Evolutionary conservation across 2,329 filamentous ascomycete genomes (phyloP).

Genomic region (Beauveria caledonica): DNA sequence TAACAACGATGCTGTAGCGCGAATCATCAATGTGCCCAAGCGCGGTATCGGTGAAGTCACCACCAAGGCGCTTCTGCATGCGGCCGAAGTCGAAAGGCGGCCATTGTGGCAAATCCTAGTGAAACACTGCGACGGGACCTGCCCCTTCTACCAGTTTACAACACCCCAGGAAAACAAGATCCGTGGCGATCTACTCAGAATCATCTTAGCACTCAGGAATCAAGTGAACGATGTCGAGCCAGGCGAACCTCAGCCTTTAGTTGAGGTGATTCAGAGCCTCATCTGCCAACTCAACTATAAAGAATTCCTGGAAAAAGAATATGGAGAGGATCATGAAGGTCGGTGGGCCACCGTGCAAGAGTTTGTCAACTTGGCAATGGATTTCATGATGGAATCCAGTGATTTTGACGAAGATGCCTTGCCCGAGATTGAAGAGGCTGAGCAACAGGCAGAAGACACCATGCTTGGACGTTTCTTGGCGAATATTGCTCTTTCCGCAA

Average conservation of each 20-base stretch:
- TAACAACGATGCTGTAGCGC: constrained; percentile 77
- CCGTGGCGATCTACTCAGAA: constrained; percentile 39
- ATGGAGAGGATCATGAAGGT: constrained; percentile 66
- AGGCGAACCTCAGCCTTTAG: constrained; percentile 27
- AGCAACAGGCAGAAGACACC: constrained; percentile 53
- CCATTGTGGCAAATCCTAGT: constrained; percentile 69
- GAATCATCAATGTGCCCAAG: constrained; percentile 77
- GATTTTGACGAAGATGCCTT: constrained; percentile 45
- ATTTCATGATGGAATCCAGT: constrained; percentile 48
- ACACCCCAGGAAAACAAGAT: constrained; percentile 45
- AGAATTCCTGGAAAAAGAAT: constrained; percentile 62
- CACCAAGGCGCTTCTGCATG: constrained; percentile 62
- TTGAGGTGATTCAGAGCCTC: constrained; percentile 42
- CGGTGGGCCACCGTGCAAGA: constrained; percentile 88
- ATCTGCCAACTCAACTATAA: constrained; percentile 63
- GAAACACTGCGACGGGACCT: constrained; percentile 43
- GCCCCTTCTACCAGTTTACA: constrained; percentile 39
- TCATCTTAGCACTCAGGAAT: constrained; percentile 28
- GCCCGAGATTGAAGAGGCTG: constrained; percentile 61
- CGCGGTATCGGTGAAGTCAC: constrained; percentile 75
- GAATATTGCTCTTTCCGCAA: constrained; percentile 79
- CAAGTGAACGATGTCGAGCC: constrained; percentile 21
- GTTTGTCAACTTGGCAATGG: constrained; percentile 68
- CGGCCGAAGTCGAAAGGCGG: constrained; percentile 61
- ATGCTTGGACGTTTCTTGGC: constrained; percentile 72